Evolutionary conservation across 2,329 filamentous ascomycete species (phyloP).

Genomic region (Polytolypa hystricis): DNA sequence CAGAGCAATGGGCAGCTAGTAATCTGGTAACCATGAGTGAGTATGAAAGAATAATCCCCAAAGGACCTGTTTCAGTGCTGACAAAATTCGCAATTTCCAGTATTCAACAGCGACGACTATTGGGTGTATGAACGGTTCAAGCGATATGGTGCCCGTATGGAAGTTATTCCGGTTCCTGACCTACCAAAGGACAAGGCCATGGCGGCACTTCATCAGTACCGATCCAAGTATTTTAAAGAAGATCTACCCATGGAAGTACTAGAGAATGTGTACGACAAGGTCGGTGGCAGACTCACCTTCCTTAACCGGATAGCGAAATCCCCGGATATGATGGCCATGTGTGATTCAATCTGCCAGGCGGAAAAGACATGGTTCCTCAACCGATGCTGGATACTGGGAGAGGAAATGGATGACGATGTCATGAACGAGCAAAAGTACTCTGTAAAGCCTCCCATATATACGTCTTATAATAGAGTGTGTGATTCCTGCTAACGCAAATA

Average conservation of each 20-base stretch:
- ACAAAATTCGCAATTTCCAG: conserved; percentile 32
- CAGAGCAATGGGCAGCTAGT: conserved; percentile 90
- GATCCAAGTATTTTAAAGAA: conserved; percentile 65
- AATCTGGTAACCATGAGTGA: conserved; percentile 65
- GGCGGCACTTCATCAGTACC: conserved; percentile 64
- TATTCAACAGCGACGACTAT: conserved; percentile 96
- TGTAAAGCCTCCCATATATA: conserved; percentile 41
- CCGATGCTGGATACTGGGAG: conserved; percentile 65
- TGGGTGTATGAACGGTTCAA: conserved; percentile 97
- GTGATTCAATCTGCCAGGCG: conserved; percentile 57
- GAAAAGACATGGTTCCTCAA: conserved; percentile 74
- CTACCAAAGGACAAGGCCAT: conserved; percentile 69
- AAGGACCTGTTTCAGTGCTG: not conserved
- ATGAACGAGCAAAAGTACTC: conserved; percentile 98
- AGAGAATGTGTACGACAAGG: conserved; percentile 69
- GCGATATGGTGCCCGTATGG: conserved; percentile 86
- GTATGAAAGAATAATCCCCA: conserved; percentile 4
- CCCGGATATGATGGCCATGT: conserved; percentile 65
- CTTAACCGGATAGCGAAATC: conserved; percentile 85
- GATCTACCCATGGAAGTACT: conserved; percentile 42
- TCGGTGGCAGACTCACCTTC: conserved; percentile 81
- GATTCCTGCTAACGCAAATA: conserved; percentile 11
- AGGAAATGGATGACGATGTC: conserved; percentile 85
- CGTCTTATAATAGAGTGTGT: not conserved
- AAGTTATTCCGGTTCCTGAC: conserved; percentile 77